These are phyloP conservation scores for Ochetophila trinervis DNA, from an alignment of 306 rosid species.

Conservation along the genomic window DNA sequence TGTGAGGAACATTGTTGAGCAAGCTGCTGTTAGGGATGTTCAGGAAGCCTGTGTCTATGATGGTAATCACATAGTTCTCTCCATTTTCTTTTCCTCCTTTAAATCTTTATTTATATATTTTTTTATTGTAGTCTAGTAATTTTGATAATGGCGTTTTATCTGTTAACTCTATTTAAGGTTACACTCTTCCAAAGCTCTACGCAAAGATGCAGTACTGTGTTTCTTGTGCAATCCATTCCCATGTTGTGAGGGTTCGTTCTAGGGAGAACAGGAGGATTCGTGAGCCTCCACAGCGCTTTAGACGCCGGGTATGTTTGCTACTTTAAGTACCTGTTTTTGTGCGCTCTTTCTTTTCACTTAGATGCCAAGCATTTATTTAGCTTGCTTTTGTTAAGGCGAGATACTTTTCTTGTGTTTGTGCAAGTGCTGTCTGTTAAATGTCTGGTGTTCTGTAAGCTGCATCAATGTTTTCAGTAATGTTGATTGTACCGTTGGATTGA, in stretches of 20 bases:
- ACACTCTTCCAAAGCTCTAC: slow-evolving; percentile 91
- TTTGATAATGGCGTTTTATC: not conserved
- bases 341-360: not conserved
- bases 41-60: slow-evolving; percentile 98
- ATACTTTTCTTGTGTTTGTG: no score
- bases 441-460: no score
- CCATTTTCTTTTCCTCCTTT: not conserved
- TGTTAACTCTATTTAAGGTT: slow-evolving; percentile 38
- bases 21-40: slow-evolving; percentile 96
- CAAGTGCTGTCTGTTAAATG: no score
- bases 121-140: not conserved
- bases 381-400: no score
- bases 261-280: slow-evolving; percentile 88
- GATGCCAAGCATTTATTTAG: no score
- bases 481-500: no score
- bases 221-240: slow-evolving; percentile 95
- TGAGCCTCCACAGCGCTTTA: slow-evolving; percentile 88
- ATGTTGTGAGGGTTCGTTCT: slow-evolving; percentile 97
- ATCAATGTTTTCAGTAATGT: no score
- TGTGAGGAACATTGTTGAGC: slow-evolving; percentile 97
- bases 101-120: not conserved
- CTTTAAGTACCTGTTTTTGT: not conserved
- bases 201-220: slow-evolving; percentile 98
- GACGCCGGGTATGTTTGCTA: slow-evolving; percentile 65
- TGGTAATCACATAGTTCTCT: slow-evolving; percentile 38